Base-by-base conservation (phyloP, 1,284 basidiomycete genomes). In the Ustilago hordei region DNA sequence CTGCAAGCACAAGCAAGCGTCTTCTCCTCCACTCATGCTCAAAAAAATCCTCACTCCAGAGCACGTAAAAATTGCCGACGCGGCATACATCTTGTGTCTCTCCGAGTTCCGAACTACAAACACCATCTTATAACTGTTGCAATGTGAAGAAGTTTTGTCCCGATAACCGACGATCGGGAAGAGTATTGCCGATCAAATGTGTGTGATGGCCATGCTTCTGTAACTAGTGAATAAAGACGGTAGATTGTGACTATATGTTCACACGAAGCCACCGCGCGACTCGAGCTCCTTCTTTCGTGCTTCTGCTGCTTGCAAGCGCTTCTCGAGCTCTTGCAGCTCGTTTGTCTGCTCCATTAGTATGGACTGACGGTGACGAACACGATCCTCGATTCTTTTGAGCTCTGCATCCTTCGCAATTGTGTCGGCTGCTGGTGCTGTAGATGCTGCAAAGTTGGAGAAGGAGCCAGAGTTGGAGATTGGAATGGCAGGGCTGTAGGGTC, bases 321-420 rank as follows among this genome's bases (percentile, higher is more conserved):
- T 75, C 43, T 84, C 83, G 9, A 84, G 71, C 43, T 79, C 74
- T 45, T 80, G 67, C 36, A 84, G 75, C 66, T 84, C 83, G 57
- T 68, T 74, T 11, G 78, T 77, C 67, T 83, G 75, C 41, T 78
- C 69, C 36, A 69, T 36, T 0, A 84, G 66, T n/a, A 73, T 55
- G 19, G 79, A 75, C 60, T 81, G 81, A 32, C 74, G 73, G 38
- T 80, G 71, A 53, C 71, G 72, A 8, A 82, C 77, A n/a, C 77
- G 71, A 39, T 75, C 74, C 43, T 83, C 76, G 8, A 80, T 77
- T 35, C 55, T 63, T 15, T 65, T 69, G 11, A 81, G 74, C 47
- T 68, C 68, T 41, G 59, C 56, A 36, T 57, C 53, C 35, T 57
- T 66, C 12, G 35, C 38, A 1, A 17, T 23, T 6, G 56, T 60